Conservation (phyloP, 495 filamentous ascomycete genomes). For the Geopyxis carbonaria region DNA sequence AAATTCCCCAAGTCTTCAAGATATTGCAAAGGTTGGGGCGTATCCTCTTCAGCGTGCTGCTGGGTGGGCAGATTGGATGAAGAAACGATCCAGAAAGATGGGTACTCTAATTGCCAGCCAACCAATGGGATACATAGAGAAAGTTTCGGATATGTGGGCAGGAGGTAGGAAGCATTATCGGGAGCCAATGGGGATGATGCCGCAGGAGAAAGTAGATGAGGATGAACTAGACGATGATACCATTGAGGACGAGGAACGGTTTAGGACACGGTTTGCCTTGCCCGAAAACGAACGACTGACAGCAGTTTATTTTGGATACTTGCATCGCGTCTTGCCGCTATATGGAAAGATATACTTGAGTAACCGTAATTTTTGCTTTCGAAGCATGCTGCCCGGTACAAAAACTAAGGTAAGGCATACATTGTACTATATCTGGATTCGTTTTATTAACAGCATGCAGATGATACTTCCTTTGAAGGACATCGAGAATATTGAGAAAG, state of each 20-base stretch:
- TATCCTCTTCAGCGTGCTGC: conserved; percentile 78
- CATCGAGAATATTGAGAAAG: conserved; percentile 85
- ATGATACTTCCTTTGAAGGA: conserved; percentile 81
- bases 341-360: conserved; percentile 97
- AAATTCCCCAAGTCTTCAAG: conserved; percentile 14
- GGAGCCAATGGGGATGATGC: conserved; percentile 48
- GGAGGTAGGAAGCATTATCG: conserved; percentile 81
- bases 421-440: too few relatives aligned
- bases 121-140: conserved; percentile 94
- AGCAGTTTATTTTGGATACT: conserved; percentile 75
- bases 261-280: conserved; percentile 77
- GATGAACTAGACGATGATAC: conserved; percentile 51
- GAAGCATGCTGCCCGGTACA: conserved; percentile 75
- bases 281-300: conserved; percentile 70
- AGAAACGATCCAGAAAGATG: conserved; percentile 56
- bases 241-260: conserved; percentile 48
- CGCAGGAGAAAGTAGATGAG: conserved; percentile 37
- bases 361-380: conserved; percentile 79
- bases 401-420: conserved; percentile 48
- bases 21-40: conserved; percentile 50
- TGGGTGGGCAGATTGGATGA: conserved; percentile 68
- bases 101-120: conserved; percentile 74
- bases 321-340: conserved; percentile 74
- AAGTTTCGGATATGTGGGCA: conserved; percentile 94
- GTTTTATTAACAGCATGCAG: conserved; percentile 9